Conservation (phyloP, 495 filamentous ascomycete genomes). For the Xylaria palmicola region DNA sequence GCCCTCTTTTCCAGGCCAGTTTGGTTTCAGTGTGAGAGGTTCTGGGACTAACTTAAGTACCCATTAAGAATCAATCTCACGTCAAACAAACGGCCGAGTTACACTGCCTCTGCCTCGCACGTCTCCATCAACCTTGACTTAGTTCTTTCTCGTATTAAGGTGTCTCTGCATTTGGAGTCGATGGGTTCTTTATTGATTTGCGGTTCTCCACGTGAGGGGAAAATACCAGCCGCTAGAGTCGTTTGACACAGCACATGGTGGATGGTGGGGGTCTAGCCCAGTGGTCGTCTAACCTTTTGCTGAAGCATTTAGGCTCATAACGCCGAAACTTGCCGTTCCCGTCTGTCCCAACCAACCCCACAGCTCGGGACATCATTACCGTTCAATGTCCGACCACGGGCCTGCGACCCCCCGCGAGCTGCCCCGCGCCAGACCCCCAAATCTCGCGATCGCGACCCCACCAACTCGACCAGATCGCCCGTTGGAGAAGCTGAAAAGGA, state of each 20-base stretch:
- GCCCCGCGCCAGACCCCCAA: constrained; percentile 15
- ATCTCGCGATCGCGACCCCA: not conserved
- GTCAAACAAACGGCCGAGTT: not conserved
- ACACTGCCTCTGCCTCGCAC: not conserved
- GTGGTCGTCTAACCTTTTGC: not conserved
- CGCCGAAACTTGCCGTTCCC: not conserved
- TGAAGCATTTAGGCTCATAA: not conserved
- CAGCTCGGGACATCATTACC: constrained; percentile 1
- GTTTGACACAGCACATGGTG: too few relatives aligned
- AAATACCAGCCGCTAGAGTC: too few relatives aligned
- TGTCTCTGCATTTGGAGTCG: too few relatives aligned
- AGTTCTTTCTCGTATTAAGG: too few relatives aligned
- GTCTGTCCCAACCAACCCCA: not conserved
- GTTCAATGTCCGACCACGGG: too few relatives aligned
- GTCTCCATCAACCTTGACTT: not conserved
- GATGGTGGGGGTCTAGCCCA: not conserved
- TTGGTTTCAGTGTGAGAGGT: not conserved
- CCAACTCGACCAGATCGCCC: not conserved
- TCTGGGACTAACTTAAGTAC: not conserved
- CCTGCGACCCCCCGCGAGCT: not conserved
- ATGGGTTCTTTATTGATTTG: too few relatives aligned
- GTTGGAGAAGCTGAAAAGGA: not conserved
- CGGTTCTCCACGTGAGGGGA: too few relatives aligned
- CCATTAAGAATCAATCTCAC: not conserved
- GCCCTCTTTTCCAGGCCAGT: not conserved